Evolutionary conservation across 192 early-diverging fungal species (phyloP), one percentile per base, ranked within the genome.

Genomic region (Coemansia sp.): DNA sequence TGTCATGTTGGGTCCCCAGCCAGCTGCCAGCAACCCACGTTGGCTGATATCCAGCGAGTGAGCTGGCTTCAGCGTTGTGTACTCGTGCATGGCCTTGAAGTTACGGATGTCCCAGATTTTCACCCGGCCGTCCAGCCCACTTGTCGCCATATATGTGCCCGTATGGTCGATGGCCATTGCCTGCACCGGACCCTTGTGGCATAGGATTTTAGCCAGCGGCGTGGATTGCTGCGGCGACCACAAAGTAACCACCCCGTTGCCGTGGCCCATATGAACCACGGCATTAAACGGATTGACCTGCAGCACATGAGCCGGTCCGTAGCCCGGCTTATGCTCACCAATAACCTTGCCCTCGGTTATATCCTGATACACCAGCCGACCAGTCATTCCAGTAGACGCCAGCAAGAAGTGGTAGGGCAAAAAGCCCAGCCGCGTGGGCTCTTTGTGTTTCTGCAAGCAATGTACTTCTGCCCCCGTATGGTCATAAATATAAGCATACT

Each of bases 401-500:
- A 98, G 80, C 65, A 98, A 73, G 59, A 92, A 95, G 66, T 98
- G 95, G 68, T 91, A 91, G 21, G 93, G 93, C 57, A 98, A 68
- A 61, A 94, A 98, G 36, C 93, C 91, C 46, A 98, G 72, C 38
- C 81, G 80, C 59, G 86, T 89, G 23, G 90, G 85, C 65, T 94
- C 89, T 16, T 84, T 82, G 68, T 93, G 91, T 38, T 88, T 83
- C 58, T 82, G 72, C 72, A 98, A 59, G 52, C 88, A 87, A 71
- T 98, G 95, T 18, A 98, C 73, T 64, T 98, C 95, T 18, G 89
- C 75, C 14, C 95, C 95, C 6, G 84, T 84, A 54, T 86, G 80
- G 74, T 98, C 94, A 70, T 98, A 98, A 42, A 98, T 93, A 58
- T 91, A 98, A 0, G 87, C 92, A 58, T 92, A 87, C 72, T 91